Conservation (phyloP, 352 stramenopile species). For the Globisporangium emineosum region DNA sequence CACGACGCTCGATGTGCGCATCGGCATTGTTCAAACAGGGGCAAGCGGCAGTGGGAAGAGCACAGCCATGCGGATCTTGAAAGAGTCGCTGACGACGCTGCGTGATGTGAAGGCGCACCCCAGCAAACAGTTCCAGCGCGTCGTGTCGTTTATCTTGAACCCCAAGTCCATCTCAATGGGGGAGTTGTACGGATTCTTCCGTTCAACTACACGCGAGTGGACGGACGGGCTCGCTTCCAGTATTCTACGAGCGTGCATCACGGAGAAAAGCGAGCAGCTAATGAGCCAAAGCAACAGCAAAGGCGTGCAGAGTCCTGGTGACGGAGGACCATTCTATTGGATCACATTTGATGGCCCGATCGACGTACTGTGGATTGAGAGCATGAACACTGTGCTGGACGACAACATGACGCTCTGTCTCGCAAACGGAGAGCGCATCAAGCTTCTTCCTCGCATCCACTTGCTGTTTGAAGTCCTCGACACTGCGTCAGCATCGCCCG, state of each 20-base stretch:
- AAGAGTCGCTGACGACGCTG: constrained; percentile 44
- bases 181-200: constrained; percentile 85
- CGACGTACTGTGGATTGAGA: constrained; percentile 84
- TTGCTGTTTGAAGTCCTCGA: constrained; percentile 93
- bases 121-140: constrained; percentile 52
- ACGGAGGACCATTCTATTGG: constrained; percentile 66
- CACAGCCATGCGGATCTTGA: constrained; percentile 41
- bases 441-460: constrained; percentile 83
- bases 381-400: constrained; percentile 88
- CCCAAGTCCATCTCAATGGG: constrained; percentile 78
- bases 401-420: constrained; percentile 91
- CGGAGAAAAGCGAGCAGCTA: constrained; percentile 60
- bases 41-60: constrained; percentile 74
- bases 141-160: constrained; percentile 65
- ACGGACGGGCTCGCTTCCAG: constrained; percentile 76
- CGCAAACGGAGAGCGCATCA: constrained; percentile 87
- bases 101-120: constrained; percentile 41
- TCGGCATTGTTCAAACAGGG: constrained; percentile 83
- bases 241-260: constrained; percentile 68
- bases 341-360: constrained; percentile 83
- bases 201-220: constrained; percentile 82
- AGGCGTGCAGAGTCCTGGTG: constrained; percentile 3
- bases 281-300: constrained; percentile 22
- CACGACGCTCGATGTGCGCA: constrained; percentile 89
- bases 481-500: constrained; percentile 86